Evolutionary conservation across 495 filamentous ascomycete species (phyloP).

Genomic region (Neurospora tetraspora): DNA sequence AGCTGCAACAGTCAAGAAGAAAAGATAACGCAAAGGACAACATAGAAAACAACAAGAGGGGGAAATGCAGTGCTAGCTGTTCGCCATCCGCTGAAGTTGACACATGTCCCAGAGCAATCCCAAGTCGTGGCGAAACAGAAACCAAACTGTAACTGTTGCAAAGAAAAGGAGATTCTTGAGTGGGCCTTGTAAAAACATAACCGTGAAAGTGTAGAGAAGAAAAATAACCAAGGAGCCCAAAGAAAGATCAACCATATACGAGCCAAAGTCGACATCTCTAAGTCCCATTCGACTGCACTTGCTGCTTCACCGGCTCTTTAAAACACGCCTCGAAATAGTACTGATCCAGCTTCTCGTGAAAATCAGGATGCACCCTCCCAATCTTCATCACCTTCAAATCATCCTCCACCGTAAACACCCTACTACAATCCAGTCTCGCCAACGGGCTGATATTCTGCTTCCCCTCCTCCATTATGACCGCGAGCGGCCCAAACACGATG

Average conservation of each 20-base stretch:
- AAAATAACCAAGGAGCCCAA: neutral
- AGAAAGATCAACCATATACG: neutral
- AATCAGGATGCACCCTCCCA: slow-evolving; percentile 19
- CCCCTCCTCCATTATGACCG: slow-evolving; percentile 21
- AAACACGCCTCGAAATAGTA: slow-evolving; percentile 15
- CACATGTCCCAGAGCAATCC: neutral
- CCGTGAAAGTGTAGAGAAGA: neutral
- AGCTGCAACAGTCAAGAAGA: neutral
- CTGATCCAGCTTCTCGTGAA: slow-evolving; percentile 12
- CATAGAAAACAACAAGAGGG: neutral
- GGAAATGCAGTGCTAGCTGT: neutral
- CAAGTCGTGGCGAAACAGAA: neutral
- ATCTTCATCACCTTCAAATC: slow-evolving; percentile 21
- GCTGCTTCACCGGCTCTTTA: neutral
- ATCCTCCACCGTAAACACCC: slow-evolving; percentile 27
- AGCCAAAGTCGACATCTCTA: neutral
- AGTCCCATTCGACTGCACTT: neutral
- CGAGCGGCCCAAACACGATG: slow-evolving; percentile 16
- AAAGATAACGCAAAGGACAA: neutral
- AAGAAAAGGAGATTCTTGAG: neutral
- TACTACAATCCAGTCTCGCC: slow-evolving; percentile 22
- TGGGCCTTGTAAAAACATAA: neutral
- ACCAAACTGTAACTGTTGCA: neutral
- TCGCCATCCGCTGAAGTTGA: neutral
- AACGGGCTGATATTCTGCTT: slow-evolving; percentile 21